Evolutionary conservation across 495 filamentous ascomycete species (phyloP), one percentile per base, ranked within the genome.

Genomic region (Penicillium manginii): DNA sequence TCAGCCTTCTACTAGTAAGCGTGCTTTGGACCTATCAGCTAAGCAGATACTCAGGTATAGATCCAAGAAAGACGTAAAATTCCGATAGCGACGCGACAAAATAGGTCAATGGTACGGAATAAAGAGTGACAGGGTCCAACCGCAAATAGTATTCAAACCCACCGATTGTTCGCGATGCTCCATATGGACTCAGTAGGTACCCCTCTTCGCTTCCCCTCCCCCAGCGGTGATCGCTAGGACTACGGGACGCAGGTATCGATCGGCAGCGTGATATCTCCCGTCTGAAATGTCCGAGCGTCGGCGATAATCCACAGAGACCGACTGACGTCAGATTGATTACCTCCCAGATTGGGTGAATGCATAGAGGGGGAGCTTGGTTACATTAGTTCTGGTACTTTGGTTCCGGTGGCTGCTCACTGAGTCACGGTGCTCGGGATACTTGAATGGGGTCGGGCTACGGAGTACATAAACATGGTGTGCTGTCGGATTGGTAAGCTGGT

Each of bases 251-350:
- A 26, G 45, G 21, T 23, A 50, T 54, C 42, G 53, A 59, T 63
- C 60, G 50, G 54, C 60, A 35, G 22, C 43, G 21, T 43, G 50
- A 17, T 45, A 10, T 19, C 32, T 49, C 52, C 22, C 45, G 49
- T 32, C 23, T 15, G 8, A 15, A 29, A 26, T 32, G 53, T 57
- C 61, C 53, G 61, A 59, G 61, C 61, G 55, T 45, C 37, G 32
- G n/a, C 23, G 12, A 29, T 58, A 29, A 35, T 35, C 23, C 33
- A 43, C 10, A 19, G 2, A 9, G 15, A n/a, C 58, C 4, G 23
- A 37, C 61, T 63, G 61, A 63, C 61, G 61, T 63, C 61, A 63
- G 57, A 56, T 55, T 19, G 40, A 10, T 19, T n/a, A 9, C 10
- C 15, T 14, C 11, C 6, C 45, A 22, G 3, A 47, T 47, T 26